Conservation (phyloP, 1,284 basidiomycete genomes). For the Sanguinoderma infundibulare region DNA sequence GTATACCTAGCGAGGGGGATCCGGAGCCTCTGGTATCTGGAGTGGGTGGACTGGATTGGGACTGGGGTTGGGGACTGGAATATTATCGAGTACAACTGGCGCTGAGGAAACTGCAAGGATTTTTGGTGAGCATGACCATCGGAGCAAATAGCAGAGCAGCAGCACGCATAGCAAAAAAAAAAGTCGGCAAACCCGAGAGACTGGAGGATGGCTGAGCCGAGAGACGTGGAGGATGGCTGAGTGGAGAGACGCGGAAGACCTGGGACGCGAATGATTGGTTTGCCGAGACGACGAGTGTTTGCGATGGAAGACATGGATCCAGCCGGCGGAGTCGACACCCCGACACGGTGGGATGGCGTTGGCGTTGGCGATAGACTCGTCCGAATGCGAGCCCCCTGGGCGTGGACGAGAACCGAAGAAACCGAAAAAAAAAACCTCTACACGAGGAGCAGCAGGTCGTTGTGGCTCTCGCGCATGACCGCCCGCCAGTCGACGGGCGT, state of each 20-base stretch:
- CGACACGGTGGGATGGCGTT: not conserved
- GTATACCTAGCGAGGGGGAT: slow-evolving; percentile 4
- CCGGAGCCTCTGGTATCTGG: not conserved
- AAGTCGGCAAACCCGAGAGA: not conserved
- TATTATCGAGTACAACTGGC: slow-evolving; percentile 3
- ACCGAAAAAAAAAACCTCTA: slow-evolving; percentile 33
- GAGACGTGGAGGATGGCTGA: not conserved
- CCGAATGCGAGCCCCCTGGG: not conserved
- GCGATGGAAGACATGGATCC: not conserved
- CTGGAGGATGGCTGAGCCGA: not conserved
- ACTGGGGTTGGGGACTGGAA: not conserved
- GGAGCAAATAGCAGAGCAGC: not conserved
- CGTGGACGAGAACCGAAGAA: no score
- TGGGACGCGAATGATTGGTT: not conserved
- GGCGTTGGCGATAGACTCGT: not conserved
- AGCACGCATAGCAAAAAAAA: not conserved
- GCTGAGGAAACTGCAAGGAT: slow-evolving; percentile 5
- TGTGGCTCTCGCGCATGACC: slow-evolving; percentile 49
- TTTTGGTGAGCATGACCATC: slow-evolving; percentile 8
- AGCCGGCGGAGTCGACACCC: not conserved
- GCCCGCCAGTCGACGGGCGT: slow-evolving; percentile 64
- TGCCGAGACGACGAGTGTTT: not conserved
- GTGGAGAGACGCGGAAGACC: not conserved
- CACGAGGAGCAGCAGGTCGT: slow-evolving; percentile 61
- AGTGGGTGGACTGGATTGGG: not conserved